Evolutionary conservation across 2,329 filamentous ascomycete species (phyloP).

Genomic region (Thyridium curvatum): DNA sequence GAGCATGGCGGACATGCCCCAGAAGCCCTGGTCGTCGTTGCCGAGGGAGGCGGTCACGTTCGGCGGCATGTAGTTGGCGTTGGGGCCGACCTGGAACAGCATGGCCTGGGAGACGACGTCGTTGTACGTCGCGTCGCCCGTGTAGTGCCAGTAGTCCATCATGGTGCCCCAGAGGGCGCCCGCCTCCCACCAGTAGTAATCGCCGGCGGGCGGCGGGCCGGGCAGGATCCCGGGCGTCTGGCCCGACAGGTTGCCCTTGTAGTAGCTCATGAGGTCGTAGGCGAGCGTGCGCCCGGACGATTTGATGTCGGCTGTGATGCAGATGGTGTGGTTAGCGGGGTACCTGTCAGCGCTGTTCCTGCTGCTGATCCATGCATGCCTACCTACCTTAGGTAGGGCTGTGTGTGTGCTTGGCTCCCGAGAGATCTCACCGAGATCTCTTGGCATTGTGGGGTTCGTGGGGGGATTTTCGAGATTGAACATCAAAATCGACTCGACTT

Average conservation of each 20-base stretch:
- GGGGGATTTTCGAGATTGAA: too few species aligned
- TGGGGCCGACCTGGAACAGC: slow-evolving; percentile 37
- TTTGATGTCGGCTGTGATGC: slow-evolving; percentile 12
- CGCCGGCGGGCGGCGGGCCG: slow-evolving; percentile 20
- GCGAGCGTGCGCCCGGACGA: slow-evolving; percentile 14
- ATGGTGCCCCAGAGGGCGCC: slow-evolving; percentile 23
- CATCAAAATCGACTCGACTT: too few species aligned
- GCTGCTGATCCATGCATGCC: not conserved
- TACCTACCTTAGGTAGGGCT: too few species aligned
- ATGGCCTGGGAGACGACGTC: slow-evolving; percentile 35
- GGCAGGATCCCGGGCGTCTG: slow-evolving; percentile 21
- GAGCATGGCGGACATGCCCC: slow-evolving; percentile 50
- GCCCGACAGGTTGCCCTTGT: slow-evolving; percentile 21
- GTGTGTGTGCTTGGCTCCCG: not conserved
- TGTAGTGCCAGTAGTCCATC: slow-evolving; percentile 33
- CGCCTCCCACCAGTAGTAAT: slow-evolving; percentile 28
- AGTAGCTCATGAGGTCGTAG: slow-evolving; percentile 20
- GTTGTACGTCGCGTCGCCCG: slow-evolving; percentile 45
- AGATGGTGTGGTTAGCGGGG: not conserved
- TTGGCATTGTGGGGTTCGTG: too few species aligned
- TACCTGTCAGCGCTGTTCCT: not conserved
- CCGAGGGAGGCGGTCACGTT: slow-evolving; percentile 38
- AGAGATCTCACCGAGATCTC: too few species aligned
- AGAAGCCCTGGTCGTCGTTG: slow-evolving; percentile 57
- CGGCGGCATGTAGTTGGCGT: slow-evolving; percentile 41